A percentile compares a stretch with the other conserved stretches of the same genome.
Conservation (phyloP, 176 grass and related monocot genomes). For the Avena eriantha region DNA sequence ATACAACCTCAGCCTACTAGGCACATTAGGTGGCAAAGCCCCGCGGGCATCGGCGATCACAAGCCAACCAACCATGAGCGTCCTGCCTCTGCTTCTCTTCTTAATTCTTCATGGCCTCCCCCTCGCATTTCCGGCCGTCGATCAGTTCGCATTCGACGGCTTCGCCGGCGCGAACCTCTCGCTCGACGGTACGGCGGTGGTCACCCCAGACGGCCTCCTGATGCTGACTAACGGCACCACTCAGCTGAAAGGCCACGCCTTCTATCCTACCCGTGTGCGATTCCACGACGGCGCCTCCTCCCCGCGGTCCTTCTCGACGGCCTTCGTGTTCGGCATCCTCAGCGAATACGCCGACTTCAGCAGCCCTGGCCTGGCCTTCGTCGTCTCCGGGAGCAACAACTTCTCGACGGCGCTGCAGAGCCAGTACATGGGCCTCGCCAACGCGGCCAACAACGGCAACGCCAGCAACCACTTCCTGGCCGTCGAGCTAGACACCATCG, state of each 20-base stretch:
- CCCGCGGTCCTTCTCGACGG: constrained; percentile 51
- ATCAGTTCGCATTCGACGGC: constrained; percentile 52
- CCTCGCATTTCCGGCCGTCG: constrained; percentile 8
- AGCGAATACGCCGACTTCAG: constrained; percentile 49
- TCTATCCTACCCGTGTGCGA: constrained; percentile 39
- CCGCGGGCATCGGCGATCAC: neutral
- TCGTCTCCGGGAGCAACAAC: constrained; percentile 40
- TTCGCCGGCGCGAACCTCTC: constrained; percentile 43
- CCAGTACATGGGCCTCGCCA: constrained; percentile 65
- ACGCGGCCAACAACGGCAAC: constrained; percentile 50
- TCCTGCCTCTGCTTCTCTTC: constrained; percentile 30
- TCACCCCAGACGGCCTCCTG: constrained; percentile 49
- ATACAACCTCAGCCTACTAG: neutral
- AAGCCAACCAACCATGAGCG: constrained; percentile 27
- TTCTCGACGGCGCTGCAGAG: constrained; percentile 50
- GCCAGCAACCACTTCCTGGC: constrained; percentile 58
- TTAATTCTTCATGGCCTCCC: constrained; percentile 12
- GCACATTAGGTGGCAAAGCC: neutral
- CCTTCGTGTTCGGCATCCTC: constrained; percentile 57
- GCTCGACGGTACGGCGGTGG: constrained; percentile 47
- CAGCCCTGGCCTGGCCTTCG: constrained; percentile 54
- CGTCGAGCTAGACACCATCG: constrained; percentile 54
- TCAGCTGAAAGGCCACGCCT: constrained; percentile 58
- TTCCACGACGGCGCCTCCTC: constrained; percentile 20
- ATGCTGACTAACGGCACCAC: constrained; percentile 58